Base-by-base conservation (phyloP, 164 flowering plant genomes). In the Umbilicus rupestris region DNA sequence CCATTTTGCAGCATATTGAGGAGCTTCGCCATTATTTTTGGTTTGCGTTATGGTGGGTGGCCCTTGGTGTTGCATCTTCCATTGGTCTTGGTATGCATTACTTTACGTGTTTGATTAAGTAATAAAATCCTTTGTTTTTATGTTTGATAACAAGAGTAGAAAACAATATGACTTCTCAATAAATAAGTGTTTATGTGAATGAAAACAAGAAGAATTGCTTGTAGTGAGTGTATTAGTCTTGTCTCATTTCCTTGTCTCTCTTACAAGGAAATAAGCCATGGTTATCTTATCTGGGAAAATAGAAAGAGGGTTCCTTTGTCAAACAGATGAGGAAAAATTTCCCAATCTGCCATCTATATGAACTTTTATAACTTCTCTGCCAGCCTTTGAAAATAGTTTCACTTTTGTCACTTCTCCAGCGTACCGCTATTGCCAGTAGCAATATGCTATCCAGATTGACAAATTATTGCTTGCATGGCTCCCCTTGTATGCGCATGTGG, bases 51-150 rank as follows among this genome's bases (percentile, higher is more conserved):
- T 92, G 96, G 98, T 92, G 98, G 98, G 71, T 85, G 50, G 84
- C 88, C 63, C 95, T 92, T 75, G 96, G 98, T 71, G 93, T 92
- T 71, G 96, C 96, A 71, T 92, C 98, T 29, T 89, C 98, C 68
- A 88, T 92, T 78, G 96, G 98, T 66, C 84, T 92, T 63, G 98
- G 98, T 92, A 72, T 24, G 52, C 52, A 62, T 15, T 44, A 3
- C 16, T 39, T 26, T 3, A 63, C 37, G 10, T 58, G 12, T 11
- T 42, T 29, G 7, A 5, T 15, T n/a, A 15, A 29, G 12, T 50
- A 20, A 52, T 24, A 12, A 15, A 57, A 1, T 47, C 16, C 11
- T 42, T 44, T 20, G 35, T 35, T 12, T 24, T 24, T 33, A 26
- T 7, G 16, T 17, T n/a, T n/a, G 39, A 4, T 66, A 29, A 11